phyloP scores from a whole-genome alignment of 257 asterid species.

The Catharanthus roseus region DNA sequence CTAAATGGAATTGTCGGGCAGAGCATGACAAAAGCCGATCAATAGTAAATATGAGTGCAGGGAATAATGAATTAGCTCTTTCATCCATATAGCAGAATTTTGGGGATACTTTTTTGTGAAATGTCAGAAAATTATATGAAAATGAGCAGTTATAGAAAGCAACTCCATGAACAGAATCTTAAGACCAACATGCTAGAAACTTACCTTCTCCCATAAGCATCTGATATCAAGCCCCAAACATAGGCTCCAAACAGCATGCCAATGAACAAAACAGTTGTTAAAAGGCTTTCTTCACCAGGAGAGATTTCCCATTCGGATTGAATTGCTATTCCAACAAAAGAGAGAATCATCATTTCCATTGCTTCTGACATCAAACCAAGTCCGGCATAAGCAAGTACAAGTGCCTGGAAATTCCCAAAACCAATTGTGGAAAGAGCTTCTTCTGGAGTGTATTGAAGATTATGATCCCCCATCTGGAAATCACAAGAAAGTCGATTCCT shows the following conservation, averaged over 20 bases:
- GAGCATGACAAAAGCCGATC: too few species aligned
- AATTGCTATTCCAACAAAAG: conserved; percentile 72
- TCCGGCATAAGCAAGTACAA: conserved; percentile 62
- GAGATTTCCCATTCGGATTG: conserved; percentile 68
- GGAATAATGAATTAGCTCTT: too few species aligned
- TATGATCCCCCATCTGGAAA: conserved; percentile 44
- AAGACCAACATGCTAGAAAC: too few species aligned
- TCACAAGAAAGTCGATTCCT: neutral
- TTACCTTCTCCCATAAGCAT: too few species aligned
- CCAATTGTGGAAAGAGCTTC: conserved; percentile 66
- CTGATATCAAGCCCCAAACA: conserved; percentile 65
- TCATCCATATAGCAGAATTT: too few species aligned
- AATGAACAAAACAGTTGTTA: conserved; percentile 55
- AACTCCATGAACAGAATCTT: neutral
- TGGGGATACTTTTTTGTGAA: too few species aligned
- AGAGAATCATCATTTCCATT: conserved; percentile 85
- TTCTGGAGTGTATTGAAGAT: conserved; percentile 47
- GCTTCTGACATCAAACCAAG: conserved; percentile 77
- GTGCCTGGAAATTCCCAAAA: conserved; percentile 63
- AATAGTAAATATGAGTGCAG: too few species aligned
- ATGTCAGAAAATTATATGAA: too few species aligned
- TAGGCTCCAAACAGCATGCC: conserved; percentile 77
- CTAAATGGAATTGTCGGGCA: too few species aligned
- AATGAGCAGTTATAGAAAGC: too few species aligned
- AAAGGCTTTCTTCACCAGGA: conserved; percentile 59